Evolutionary conservation across 2,329 filamentous ascomycete species (phyloP).

Genomic region (Trichoderma citrinoviride): DNA sequence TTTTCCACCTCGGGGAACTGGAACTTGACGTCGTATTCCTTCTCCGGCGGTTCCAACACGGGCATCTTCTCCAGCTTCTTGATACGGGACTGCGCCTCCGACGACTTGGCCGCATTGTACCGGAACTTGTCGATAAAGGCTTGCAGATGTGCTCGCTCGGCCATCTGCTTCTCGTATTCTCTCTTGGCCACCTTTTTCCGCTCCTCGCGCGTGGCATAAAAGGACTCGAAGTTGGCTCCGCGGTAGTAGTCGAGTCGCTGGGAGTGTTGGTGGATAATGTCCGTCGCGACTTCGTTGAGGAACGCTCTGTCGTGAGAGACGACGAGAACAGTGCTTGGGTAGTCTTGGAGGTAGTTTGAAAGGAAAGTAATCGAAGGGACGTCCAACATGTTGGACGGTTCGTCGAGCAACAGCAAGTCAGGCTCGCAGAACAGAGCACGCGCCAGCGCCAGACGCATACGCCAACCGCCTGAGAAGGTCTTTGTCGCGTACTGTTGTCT

Average conservation of each 20-base stretch:
- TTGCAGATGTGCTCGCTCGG: constrained; percentile 85
- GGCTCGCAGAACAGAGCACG: constrained; percentile 97
- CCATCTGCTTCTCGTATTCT: constrained; percentile 99
- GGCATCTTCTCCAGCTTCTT: constrained; percentile 99
- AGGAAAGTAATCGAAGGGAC: constrained; percentile 99
- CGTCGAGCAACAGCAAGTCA: constrained; percentile 91
- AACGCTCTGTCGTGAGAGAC: constrained; percentile 99
- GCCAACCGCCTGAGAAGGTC: constrained; percentile 99
- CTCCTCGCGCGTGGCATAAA: constrained; percentile 97
- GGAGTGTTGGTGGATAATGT: constrained; percentile 98
- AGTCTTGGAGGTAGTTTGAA: constrained; percentile 88
- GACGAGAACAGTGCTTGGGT: constrained; percentile 91
- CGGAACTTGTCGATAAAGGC: constrained; percentile 99
- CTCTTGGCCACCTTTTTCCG: constrained; percentile 93
- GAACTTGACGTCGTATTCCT: constrained; percentile 95
- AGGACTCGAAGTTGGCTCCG: constrained; percentile 92
- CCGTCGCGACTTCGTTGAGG: constrained; percentile 97
- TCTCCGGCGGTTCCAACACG: constrained; percentile 81
- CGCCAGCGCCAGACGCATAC: constrained; percentile 94
- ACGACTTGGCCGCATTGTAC: constrained; percentile 98
- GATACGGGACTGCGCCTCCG: constrained; percentile 96
- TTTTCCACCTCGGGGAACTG: constrained; percentile 97
- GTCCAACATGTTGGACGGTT: constrained; percentile 99
- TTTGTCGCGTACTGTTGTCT: constrained; percentile 90
- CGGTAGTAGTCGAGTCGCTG: constrained; percentile 98